Evolutionary conservation across 805 yeast species (phyloP).

Genomic region (Hanseniaspora valbyensis): DNA sequence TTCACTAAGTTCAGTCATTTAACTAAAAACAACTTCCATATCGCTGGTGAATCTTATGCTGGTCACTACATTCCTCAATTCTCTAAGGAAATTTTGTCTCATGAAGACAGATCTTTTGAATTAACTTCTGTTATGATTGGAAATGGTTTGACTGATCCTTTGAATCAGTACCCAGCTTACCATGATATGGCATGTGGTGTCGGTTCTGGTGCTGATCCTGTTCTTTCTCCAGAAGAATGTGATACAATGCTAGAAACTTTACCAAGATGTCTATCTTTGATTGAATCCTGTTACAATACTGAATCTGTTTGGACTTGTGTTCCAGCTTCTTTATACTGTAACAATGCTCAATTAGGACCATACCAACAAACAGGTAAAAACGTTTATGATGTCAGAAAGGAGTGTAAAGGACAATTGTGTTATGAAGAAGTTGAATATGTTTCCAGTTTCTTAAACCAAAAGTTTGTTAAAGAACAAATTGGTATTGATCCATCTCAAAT

Average conservation of each 20-base stretch:
- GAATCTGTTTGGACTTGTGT: constrained; percentile 75
- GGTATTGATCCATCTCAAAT: constrained; percentile 55
- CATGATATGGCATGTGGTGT: constrained; percentile 93
- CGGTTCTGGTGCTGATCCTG: constrained; percentile 66
- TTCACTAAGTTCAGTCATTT: constrained; percentile 61
- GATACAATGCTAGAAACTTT: constrained; percentile 52
- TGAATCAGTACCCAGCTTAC: constrained; percentile 64
- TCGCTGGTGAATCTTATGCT: constrained; percentile 89
- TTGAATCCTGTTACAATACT: constrained; percentile 65
- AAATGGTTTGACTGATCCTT: constrained; percentile 81
- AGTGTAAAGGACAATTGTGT: constrained; percentile 69
- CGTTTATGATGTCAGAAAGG: constrained; percentile 77
- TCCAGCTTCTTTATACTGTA: constrained; percentile 86
- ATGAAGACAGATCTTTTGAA: constrained; percentile 51
- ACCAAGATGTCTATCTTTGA: constrained; percentile 68
- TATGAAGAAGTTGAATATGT: constrained; percentile 68
- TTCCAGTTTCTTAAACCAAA: constrained; percentile 66
- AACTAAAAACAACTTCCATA: constrained; percentile 49
- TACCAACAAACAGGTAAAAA: constrained; percentile 78
- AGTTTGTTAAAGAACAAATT: constrained; percentile 63
- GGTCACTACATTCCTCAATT: constrained; percentile 90
- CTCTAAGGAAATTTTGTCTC: constrained; percentile 63
- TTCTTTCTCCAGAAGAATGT: constrained; percentile 71
- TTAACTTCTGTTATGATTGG: constrained; percentile 75
- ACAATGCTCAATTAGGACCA: constrained; percentile 70